Percentiles rank a stretch among this genome's conserved stretches.
Evolutionary conservation across 2,329 filamentous ascomycete genomes (phyloP).

Genomic region (Pyricularia sp.): DNA sequence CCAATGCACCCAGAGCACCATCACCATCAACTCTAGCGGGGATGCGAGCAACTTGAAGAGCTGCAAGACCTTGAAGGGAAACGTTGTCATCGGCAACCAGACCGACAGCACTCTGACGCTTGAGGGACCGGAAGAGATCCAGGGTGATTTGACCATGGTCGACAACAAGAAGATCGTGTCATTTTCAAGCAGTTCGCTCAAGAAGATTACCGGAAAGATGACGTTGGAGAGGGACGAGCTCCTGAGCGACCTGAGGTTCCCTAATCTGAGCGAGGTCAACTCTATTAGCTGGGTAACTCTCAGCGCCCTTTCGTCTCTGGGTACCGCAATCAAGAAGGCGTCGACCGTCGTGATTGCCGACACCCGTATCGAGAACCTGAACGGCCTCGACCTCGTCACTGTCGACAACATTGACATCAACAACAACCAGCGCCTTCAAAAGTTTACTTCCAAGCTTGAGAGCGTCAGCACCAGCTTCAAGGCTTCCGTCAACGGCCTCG

Average conservation of each 20-base stretch:
- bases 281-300: constrained; percentile 61
- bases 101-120: constrained; percentile 48
- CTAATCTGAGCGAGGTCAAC: constrained; percentile 49
- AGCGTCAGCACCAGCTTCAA: constrained; percentile 60
- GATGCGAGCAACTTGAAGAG: constrained; percentile 44
- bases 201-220: constrained; percentile 57
- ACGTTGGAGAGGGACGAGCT: constrained; percentile 53
- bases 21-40: constrained; percentile 49
- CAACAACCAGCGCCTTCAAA: constrained; percentile 75
- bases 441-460: constrained; percentile 63
- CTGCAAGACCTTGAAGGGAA: constrained; percentile 59
- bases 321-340: constrained; percentile 49
- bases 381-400: constrained; percentile 67
- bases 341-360: constrained; percentile 64
- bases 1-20: constrained; percentile 20
- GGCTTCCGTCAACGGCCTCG: constrained; percentile 66
- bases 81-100: constrained; percentile 47
- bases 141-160: constrained; percentile 41
- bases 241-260: constrained; percentile 56
- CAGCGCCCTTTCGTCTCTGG: constrained; percentile 38
- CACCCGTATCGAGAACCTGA: constrained; percentile 66
- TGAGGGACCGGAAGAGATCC: constrained; percentile 42
- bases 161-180: constrained; percentile 51
- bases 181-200: constrained; percentile 48
- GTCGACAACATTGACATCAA: constrained; percentile 66